A percentile compares a stretch with the other conserved stretches of the same genome.
Conservation (phyloP, 2,329 filamentous ascomycete species). For the Harringtonia aguacate region DNA sequence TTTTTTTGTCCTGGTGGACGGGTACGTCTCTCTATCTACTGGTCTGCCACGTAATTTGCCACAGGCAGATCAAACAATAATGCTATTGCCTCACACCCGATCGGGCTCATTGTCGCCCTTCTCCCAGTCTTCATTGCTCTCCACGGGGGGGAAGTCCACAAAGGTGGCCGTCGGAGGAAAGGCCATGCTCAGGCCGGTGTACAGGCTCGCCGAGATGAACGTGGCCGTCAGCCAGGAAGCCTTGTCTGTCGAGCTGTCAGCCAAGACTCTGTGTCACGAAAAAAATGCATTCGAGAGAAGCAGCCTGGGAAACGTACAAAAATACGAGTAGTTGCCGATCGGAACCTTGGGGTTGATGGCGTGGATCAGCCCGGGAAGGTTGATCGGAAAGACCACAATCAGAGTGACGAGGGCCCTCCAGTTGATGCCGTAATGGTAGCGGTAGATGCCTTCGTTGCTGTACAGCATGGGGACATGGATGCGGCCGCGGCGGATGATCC, state of each 20-base stretch:
- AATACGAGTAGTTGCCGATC: conserved; percentile 3
- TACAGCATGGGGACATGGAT: conserved; percentile 26
- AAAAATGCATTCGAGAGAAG: too few species aligned
- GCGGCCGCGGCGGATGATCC: conserved; percentile 22
- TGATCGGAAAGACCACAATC: conserved; percentile 5
- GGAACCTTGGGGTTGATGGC: conserved; percentile 1
- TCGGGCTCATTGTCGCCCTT: background rate
- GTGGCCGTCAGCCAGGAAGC: conserved; percentile 4
- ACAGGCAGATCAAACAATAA: too few species aligned
- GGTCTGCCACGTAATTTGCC: too few species aligned
- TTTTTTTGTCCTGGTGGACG: too few species aligned
- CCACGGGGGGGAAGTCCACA: conserved; percentile 1
- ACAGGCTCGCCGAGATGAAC: background rate
- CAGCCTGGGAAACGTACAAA: conserved; percentile 2
- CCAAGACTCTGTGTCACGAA: too few species aligned
- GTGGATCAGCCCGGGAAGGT: conserved; percentile 8
- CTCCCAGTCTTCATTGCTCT: background rate
- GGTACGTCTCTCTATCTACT: too few species aligned
- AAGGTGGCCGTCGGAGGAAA: conserved; percentile 1
- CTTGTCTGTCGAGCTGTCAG: background rate
- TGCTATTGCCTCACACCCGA: background rate
- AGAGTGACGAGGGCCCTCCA: conserved; percentile 7
- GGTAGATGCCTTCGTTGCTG: conserved; percentile 22
- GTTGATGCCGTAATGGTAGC: conserved; percentile 16
- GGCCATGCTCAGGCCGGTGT: background rate